Evolutionary conservation across 441 rosid genomes (phyloP).

Genomic region (Croton setiger): DNA sequence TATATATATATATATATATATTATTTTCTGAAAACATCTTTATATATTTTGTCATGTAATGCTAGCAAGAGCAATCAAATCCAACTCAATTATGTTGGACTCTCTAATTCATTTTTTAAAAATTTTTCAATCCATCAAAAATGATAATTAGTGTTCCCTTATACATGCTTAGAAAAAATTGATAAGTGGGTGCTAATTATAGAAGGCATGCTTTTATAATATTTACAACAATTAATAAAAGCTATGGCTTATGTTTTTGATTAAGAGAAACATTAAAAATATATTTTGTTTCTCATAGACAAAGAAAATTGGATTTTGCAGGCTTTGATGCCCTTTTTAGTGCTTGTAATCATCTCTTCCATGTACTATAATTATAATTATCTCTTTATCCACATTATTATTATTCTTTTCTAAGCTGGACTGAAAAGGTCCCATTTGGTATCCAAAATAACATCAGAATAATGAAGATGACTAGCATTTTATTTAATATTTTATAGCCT

Average conservation of each 20-base stretch:
- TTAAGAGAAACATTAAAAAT: not conserved
- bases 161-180: not conserved
- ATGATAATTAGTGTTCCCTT: slow-evolving; percentile 2
- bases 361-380: slow-evolving; percentile 25
- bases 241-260: not conserved
- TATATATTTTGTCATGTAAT: no score
- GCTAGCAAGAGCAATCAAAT: not conserved
- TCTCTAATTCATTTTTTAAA: not conserved
- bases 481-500: not conserved
- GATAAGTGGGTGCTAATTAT: not conserved
- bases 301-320: slow-evolving; percentile 24
- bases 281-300: slow-evolving; percentile 10
- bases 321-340: slow-evolving; percentile 19
- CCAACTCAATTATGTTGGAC: not conserved
- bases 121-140: not conserved
- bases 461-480: slow-evolving; percentile 3
- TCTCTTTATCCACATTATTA: not conserved
- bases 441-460: slow-evolving; percentile 5
- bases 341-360: slow-evolving; percentile 24
- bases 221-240: not conserved
- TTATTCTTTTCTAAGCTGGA: not conserved
- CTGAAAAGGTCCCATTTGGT: not conserved
- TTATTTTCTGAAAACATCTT: no score
- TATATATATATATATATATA: no score
- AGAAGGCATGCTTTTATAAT: not conserved